phyloP scores from a whole-genome alignment of 306 rosid species.

The Senna siamea region DNA sequence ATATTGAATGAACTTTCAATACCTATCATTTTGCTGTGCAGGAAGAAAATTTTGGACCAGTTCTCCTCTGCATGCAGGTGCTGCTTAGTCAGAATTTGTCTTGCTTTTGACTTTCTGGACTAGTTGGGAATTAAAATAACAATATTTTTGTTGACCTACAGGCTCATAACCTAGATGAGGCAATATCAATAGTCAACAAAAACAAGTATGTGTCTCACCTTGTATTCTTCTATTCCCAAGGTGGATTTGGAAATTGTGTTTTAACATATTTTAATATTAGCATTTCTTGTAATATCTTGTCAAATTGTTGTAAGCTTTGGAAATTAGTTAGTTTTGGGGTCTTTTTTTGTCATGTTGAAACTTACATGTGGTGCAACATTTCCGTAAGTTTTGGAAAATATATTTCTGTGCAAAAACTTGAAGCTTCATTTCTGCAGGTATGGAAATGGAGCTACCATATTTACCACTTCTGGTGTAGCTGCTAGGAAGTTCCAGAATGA shows the following conservation, averaged over 20 bases:
- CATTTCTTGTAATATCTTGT: not conserved
- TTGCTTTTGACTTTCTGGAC: not conserved
- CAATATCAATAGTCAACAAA: constrained; percentile 64
- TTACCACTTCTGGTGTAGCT: constrained; percentile 59
- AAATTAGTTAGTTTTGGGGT: not conserved
- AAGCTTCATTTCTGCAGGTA: constrained; percentile 41
- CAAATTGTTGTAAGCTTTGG: not conserved
- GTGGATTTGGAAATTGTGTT: constrained; percentile 22
- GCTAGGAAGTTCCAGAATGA: constrained; percentile 68
- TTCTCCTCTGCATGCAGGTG: constrained; percentile 78
- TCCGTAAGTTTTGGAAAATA: constrained; percentile 16
- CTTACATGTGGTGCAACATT: not conserved
- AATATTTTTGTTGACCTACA: constrained; percentile 41
- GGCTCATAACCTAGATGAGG: constrained; percentile 73
- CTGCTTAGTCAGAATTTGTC: constrained; percentile 20
- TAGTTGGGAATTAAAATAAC: constrained; percentile 25
- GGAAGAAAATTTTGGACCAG: constrained; percentile 80
- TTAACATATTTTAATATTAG: not conserved
- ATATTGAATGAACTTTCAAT: not conserved
- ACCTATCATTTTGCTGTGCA: constrained; percentile 43
- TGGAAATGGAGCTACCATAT: constrained; percentile 62
- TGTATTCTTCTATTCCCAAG: constrained; percentile 4
- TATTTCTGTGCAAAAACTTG: not conserved
- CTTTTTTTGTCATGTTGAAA: constrained; percentile 1
- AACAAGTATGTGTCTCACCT: constrained; percentile 52